These are phyloP conservation scores for Diutina siamensis DNA, from an alignment of 1,139 yeast genomes.

Conservation along the genomic window DNA sequence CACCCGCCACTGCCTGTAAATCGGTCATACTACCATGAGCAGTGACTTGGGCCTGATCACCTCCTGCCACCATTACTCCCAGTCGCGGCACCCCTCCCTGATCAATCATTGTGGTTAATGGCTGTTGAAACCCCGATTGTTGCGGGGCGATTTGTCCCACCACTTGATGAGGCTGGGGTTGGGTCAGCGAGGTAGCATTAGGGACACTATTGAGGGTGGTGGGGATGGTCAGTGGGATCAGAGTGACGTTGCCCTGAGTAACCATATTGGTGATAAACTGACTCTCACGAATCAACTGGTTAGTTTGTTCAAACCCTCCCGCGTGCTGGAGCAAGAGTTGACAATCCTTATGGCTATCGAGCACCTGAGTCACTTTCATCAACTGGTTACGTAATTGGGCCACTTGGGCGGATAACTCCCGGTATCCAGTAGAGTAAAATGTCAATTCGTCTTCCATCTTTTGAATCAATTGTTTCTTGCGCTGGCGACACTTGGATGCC, in stretches of 20 bases:
- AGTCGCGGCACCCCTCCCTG: not conserved
- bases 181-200: not conserved
- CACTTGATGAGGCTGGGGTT: not conserved
- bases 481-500: conserved; percentile 88
- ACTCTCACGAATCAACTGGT: conserved; percentile 22
- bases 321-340: conserved; percentile 21
- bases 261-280: conserved; percentile 18
- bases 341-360: conserved; percentile 25
- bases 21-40: conserved; percentile 4
- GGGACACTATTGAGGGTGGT: conserved; percentile 16
- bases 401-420: conserved; percentile 51
- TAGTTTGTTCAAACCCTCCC: conserved; percentile 28
- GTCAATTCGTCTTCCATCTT: conserved; percentile 71
- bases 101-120: not conserved
- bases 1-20: not conserved
- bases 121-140: not conserved
- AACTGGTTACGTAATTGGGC: conserved; percentile 48
- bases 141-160: not conserved
- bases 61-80: not conserved
- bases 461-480: conserved; percentile 81
- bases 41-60: not conserved
- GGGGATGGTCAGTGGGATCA: conserved; percentile 24
- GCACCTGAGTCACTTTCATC: conserved; percentile 19
- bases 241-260: conserved; percentile 13
- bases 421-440: conserved; percentile 61